Evolutionary conservation across 1,284 basidiomycete genomes (phyloP).

Genomic region (Dichomitus squalens): DNA sequence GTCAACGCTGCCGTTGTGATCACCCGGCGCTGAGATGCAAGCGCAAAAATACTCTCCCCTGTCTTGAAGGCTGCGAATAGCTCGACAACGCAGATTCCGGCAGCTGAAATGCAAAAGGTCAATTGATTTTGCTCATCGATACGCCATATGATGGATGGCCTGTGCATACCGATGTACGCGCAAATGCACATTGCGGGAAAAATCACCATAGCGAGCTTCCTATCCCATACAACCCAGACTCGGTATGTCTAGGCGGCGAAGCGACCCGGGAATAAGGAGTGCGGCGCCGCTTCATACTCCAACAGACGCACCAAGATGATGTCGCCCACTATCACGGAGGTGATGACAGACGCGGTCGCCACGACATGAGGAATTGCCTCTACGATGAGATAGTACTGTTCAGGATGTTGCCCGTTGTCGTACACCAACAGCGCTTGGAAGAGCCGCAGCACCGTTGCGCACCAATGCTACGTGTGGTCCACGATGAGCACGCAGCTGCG

Average conservation of each 20-base stretch:
- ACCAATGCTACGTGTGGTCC: constrained; percentile 17
- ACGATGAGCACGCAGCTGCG: background rate
- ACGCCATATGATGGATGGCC: background rate
- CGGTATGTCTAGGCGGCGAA: constrained; percentile 16
- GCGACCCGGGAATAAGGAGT: no score
- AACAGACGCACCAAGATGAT: constrained; percentile 18
- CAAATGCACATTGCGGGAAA: constrained; percentile 17
- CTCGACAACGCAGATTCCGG: constrained; percentile 17
- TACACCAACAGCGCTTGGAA: constrained; percentile 21
- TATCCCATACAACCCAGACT: constrained; percentile 22
- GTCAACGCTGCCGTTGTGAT: constrained; percentile 16
- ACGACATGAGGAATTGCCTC: constrained; percentile 15
- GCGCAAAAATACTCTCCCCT: constrained; percentile 19
- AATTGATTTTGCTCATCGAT: background rate
- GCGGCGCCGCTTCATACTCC: no score
- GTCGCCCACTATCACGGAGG: constrained; percentile 21
- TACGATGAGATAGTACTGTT: constrained; percentile 13
- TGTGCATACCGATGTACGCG: constrained; percentile 8
- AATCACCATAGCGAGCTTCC: constrained; percentile 12
- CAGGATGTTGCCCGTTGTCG: constrained; percentile 8
- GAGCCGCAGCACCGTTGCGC: constrained; percentile 11
- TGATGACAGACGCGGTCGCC: constrained; percentile 14
- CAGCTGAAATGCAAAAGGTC: background rate
- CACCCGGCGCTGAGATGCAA: constrained; percentile 13
- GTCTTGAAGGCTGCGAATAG: constrained; percentile 10